phyloP scores from a whole-genome alignment of 164 flowering plant species.

The Stephania cephalantha region DNA sequence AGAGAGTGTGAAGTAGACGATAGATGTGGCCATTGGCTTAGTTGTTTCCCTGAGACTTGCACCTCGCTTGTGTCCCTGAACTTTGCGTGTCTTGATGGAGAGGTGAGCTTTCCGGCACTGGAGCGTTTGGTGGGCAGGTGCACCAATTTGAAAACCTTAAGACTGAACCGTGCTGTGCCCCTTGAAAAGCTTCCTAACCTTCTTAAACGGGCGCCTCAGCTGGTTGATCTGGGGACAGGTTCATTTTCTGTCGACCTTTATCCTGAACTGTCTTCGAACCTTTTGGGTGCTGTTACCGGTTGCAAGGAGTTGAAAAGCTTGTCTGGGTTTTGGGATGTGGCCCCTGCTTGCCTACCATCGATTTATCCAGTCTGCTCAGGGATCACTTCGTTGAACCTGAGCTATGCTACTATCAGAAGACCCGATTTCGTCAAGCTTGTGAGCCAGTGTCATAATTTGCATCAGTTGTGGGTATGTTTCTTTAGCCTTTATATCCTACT shows the following conservation, averaged over 20 bases:
- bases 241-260: slow-evolving; percentile 52
- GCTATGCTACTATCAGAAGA: slow-evolving; percentile 57
- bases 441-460: slow-evolving; percentile 58
- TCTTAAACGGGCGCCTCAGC: slow-evolving; percentile 65
- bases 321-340: slow-evolving; percentile 91
- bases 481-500: not conserved
- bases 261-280: slow-evolving; percentile 48
- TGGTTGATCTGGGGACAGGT: slow-evolving; percentile 84
- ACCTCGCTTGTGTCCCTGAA: slow-evolving; percentile 78
- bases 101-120: slow-evolving; percentile 63
- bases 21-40: slow-evolving; percentile 76
- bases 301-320: slow-evolving; percentile 68
- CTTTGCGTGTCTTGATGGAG: slow-evolving; percentile 62
- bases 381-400: slow-evolving; percentile 68
- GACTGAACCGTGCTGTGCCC: slow-evolving; percentile 77
- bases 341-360: slow-evolving; percentile 55
- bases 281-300: slow-evolving; percentile 51
- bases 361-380: slow-evolving; percentile 52
- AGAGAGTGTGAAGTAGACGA: slow-evolving; percentile 86
- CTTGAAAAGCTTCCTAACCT: slow-evolving; percentile 65
- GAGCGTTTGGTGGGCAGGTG: slow-evolving; percentile 76
- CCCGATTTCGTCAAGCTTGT: slow-evolving; percentile 60
- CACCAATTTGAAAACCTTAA: slow-evolving; percentile 63
- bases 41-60: slow-evolving; percentile 65
- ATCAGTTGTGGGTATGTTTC: slow-evolving; percentile 58